Percentiles rank a stretch among this genome's conserved stretches.
These are phyloP conservation scores for Mycena rosella DNA, from an alignment of 768 basidiomycete genomes.

Conservation along the genomic window DNA sequence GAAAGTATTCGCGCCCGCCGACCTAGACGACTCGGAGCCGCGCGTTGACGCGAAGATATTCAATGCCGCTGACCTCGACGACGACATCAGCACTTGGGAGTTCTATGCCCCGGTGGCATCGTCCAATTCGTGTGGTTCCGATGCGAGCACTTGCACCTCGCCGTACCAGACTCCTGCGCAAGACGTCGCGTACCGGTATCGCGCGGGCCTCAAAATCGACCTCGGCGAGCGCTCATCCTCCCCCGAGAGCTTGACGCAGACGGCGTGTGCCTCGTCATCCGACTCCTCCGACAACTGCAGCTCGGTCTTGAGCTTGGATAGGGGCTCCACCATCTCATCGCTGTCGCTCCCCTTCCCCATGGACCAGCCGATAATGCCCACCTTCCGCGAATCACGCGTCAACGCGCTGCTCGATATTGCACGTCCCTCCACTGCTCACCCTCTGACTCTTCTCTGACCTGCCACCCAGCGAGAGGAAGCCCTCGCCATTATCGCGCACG, in stretches of 20 bases:
- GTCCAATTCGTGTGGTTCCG: conserved; percentile 40
- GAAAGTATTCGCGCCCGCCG: conserved; percentile 12
- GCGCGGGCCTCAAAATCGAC: conserved; percentile 49
- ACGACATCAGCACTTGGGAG: conserved; percentile 54
- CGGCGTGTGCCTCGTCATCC: conserved; percentile 3
- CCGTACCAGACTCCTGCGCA: conserved; percentile 54
- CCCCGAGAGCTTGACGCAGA: background rate
- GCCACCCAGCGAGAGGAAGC: conserved; percentile 54
- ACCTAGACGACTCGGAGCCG: no score
- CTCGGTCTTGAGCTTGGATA: conserved; percentile 11
- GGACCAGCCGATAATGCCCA: conserved; percentile 44
- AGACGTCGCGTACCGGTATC: conserved; percentile 52
- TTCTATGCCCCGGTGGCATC: conserved; percentile 46
- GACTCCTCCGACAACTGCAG: conserved; percentile 16
- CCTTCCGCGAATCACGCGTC: conserved; percentile 51
- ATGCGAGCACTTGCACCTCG: conserved; percentile 41
- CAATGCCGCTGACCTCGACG: conserved; percentile 40
- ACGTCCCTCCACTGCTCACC: conserved; percentile 37
- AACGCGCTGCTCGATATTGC: conserved; percentile 56
- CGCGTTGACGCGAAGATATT: conserved; percentile 23
- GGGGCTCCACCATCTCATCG: conserved; percentile 23
- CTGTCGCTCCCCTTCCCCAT: conserved; percentile 32
- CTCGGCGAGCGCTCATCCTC: conserved; percentile 23
- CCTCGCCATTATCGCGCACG: conserved; percentile 41
- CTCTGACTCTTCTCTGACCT: background rate